Base-by-base conservation (phyloP, 2,329 filamentous ascomycete species). In the Colletotrichum caudatum region DNA sequence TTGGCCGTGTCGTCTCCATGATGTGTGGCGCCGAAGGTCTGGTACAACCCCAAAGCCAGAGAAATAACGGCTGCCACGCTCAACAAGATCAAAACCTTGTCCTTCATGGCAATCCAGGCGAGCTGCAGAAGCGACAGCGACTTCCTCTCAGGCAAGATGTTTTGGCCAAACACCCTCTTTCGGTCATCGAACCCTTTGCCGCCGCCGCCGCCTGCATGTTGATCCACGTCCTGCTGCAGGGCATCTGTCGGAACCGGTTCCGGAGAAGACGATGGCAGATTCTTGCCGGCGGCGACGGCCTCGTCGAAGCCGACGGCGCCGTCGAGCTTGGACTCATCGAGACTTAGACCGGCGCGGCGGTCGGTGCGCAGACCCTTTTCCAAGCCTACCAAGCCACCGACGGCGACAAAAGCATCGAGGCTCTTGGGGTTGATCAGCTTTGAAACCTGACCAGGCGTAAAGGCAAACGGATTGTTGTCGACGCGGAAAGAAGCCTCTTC, bases 41-140 rank as follows among this genome's bases (percentile, higher is more conserved):
- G 91, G 76, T 94, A 94, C 1, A 94, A 87, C 61, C 93, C 93
- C 50, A 95, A 87, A 0, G 89, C 90, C 35, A 95, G 84, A 1
- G 93, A 94, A 44, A 95, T 89, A 26, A 89, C 84, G 1, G 92
- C 93, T 18, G 92, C 92, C 33, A 90, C 85, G 1, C 91, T 92
- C 69, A 94, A 84, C 5, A 94, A 81, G 64, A 94, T 92, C 61
- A 94, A 82, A 8, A 95, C 90, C 76, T 94, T 94, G 81, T 95
- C 93, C 77, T 94, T 94, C 81, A 93, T 93, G 1, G 92, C 92
- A 76, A 94, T 92, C 93, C 93, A 95, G 74, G 90, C 90, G 18
- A 94, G 82, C 77, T 91, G 86, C 71, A 92, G 84, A 60, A 94
- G 89, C 50, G 85, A 90, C 78, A 93, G 94, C 20, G 90, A 84